Evolutionary conservation across 169 alveolate genomes (phyloP).

Genomic region (Plasmodium gaboni): DNA sequence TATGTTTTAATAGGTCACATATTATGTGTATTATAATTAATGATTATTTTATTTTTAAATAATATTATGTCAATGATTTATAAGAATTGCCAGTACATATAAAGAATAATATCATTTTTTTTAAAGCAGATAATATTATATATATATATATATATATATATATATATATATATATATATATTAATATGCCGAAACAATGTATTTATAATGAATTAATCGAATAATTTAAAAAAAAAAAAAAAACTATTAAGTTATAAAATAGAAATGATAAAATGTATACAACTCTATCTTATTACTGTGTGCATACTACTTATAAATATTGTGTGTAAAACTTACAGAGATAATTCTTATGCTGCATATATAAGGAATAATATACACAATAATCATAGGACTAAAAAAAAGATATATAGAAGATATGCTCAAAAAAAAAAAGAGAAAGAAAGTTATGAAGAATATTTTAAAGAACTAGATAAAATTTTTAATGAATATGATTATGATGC

Average conservation of each 20-base stretch:
- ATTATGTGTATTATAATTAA: too few species aligned
- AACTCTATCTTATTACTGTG: neutral
- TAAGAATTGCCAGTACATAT: too few species aligned
- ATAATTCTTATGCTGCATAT: neutral
- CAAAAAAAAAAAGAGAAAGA: constrained; percentile 33
- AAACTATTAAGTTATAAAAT: neutral
- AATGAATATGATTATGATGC: constrained; percentile 57
- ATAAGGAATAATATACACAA: neutral
- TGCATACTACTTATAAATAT: neutral
- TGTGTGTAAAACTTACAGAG: neutral
- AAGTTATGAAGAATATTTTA: constrained; percentile 47
- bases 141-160: too few species aligned
- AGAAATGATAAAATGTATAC: constrained; percentile 33
- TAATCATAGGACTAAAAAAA: neutral
- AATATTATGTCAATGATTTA: too few species aligned
- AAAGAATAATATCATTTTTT: too few species aligned
- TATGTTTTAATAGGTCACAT: too few species aligned
- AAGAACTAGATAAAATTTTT: constrained; percentile 54
- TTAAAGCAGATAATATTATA: too few species aligned
- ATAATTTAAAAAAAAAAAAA: neutral
- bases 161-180: too few species aligned
- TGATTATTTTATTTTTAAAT: too few species aligned
- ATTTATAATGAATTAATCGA: neutral
- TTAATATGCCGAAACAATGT: too few species aligned
- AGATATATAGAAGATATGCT: constrained; percentile 1